Conservation (phyloP, 768 basidiomycete genomes). For the Pulveroboletus sp. region DNA sequence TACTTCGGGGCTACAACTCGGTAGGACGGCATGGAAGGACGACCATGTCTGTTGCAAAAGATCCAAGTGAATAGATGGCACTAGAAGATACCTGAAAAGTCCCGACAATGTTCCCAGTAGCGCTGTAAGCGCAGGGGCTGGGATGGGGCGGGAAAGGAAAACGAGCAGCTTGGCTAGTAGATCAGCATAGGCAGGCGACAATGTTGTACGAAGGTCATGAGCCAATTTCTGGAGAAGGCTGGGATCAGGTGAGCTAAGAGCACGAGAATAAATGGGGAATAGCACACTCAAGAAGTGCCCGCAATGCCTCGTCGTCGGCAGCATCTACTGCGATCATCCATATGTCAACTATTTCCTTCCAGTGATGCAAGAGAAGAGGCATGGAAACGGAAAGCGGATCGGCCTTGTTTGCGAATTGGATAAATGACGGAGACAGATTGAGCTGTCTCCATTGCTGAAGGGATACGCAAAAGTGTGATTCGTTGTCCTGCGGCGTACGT, state of each 20-base stretch:
- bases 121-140: constrained; percentile 53
- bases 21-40: constrained; percentile 44
- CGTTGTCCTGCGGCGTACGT: constrained; percentile 52
- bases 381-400: constrained; percentile 65
- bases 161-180: constrained; percentile 52
- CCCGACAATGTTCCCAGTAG: constrained; percentile 65
- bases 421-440: constrained; percentile 71
- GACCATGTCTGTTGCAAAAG: constrained; percentile 60
- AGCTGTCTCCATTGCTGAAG: constrained; percentile 75
- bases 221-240: constrained; percentile 76
- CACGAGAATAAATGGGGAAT: neutral
- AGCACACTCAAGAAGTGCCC: constrained; percentile 71
- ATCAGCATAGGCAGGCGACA: constrained; percentile 56
- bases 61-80: constrained; percentile 53
- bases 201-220: constrained; percentile 75
- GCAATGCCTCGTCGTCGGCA: constrained; percentile 69
- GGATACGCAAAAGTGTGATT: constrained; percentile 73
- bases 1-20: constrained; percentile 62
- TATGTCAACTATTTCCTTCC: constrained; percentile 58
- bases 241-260: constrained; percentile 9
- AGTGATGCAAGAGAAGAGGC: constrained; percentile 78
- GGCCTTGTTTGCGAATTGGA: constrained; percentile 60
- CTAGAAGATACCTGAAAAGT: constrained; percentile 68
- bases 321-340: constrained; percentile 57
- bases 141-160: constrained; percentile 54